Percentiles rank a stretch among this genome's conserved stretches.
Conservation (phyloP, 495 filamentous ascomycete genomes). For the Bryoglossum gracile region DNA sequence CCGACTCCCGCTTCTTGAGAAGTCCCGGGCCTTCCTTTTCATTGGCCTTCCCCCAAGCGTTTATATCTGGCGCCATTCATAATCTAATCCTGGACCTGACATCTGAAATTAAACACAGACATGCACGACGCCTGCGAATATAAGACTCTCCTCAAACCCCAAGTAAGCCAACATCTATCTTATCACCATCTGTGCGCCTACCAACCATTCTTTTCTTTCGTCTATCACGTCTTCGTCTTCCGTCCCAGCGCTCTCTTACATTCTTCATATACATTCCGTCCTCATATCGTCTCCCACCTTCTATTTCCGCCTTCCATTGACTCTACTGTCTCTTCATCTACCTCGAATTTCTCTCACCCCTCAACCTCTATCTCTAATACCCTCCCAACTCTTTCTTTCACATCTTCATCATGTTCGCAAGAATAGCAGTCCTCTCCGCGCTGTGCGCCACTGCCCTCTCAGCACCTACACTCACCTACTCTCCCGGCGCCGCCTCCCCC, state of each 20-base stretch:
- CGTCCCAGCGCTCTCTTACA: background rate
- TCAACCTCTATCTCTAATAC: conserved; percentile 2
- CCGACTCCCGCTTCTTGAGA: too few species aligned
- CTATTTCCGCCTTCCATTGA: background rate
- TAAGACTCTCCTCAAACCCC: conserved; percentile 4
- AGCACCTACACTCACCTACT: conserved; percentile 35
- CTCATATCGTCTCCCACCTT: background rate
- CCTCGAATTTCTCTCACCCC: conserved; percentile 2
- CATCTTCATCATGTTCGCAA: conserved; percentile 34
- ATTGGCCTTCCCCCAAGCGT: too few species aligned
- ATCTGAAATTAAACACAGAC: background rate
- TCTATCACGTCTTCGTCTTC: background rate
- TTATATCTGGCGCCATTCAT: too few species aligned
- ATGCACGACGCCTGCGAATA: background rate
- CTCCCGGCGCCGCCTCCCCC: conserved; percentile 29
- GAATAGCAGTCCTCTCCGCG: conserved; percentile 37
- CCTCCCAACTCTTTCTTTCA: conserved; percentile 25
- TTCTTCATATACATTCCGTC: conserved; percentile 6
- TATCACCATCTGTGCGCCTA: conserved; percentile 11
- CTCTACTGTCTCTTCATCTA: background rate
- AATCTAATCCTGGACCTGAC: background rate
- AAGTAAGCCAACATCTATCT: background rate
- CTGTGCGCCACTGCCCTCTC: conserved; percentile 38
- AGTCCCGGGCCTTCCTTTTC: too few species aligned
- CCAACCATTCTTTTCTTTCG: background rate